These are phyloP conservation scores for Microcyclospora pomicola DNA, from an alignment of 2,329 filamentous ascomycete species.

Conservation along the genomic window DNA sequence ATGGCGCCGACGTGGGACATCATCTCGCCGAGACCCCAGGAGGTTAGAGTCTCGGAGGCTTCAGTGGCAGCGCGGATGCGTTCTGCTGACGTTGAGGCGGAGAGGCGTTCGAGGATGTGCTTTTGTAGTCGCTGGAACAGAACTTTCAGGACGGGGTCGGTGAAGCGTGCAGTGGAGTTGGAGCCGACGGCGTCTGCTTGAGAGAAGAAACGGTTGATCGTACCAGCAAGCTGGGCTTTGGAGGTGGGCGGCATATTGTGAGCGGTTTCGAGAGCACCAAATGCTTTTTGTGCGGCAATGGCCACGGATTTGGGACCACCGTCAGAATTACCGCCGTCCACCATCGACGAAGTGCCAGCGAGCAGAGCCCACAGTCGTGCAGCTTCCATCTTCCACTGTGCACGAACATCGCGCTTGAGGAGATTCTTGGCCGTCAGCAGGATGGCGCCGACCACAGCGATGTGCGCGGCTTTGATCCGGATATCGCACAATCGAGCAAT, in stretches of 20 bases:
- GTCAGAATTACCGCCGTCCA: constrained; percentile 4
- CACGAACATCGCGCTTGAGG: constrained; percentile 65
- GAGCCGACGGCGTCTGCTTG: constrained; percentile 33
- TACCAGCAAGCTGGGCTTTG: constrained; percentile 29
- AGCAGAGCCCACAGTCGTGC: constrained; percentile 56
- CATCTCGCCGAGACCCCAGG: constrained; percentile 60
- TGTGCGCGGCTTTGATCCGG: constrained; percentile 45
- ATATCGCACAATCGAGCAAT: constrained; percentile 46
- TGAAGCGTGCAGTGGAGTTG: constrained; percentile 25
- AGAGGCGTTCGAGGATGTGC: constrained; percentile 51
- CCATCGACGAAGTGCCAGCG: constrained; percentile 25
- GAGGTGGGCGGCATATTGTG: constrained; percentile 36
- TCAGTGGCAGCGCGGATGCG: constrained; percentile 55
- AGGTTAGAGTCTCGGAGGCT: constrained; percentile 55
- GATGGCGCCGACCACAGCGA: constrained; percentile 61
- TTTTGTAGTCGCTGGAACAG: constrained; percentile 53
- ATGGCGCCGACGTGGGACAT: constrained; percentile 54
- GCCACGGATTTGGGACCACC: constrained; percentile 13
- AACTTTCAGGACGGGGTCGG: constrained; percentile 51
- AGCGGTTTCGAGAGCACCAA: constrained; percentile 35
- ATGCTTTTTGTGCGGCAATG: constrained; percentile 26
- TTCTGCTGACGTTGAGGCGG: constrained; percentile 53
- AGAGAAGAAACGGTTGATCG: constrained; percentile 36
- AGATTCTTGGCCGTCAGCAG: constrained; percentile 71
- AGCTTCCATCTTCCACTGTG: constrained; percentile 63